Evolutionary conservation across 1,139 yeast genomes (phyloP).

Genomic region (Suhomyces ambrosiae): DNA sequence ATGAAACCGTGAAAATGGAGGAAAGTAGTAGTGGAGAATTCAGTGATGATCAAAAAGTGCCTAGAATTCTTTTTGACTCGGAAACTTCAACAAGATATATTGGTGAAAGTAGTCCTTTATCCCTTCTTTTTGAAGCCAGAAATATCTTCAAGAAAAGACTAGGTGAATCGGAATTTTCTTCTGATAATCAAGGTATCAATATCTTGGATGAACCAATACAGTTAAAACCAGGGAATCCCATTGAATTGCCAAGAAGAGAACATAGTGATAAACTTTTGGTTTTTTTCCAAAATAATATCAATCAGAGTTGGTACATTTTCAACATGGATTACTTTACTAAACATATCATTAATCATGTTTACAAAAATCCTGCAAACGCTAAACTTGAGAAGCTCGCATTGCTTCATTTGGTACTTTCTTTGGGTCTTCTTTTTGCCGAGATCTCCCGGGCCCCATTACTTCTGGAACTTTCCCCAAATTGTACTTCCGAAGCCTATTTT

Average conservation of each 20-base stretch:
- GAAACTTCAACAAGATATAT: constrained; percentile 27
- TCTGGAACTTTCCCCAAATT: constrained; percentile 16
- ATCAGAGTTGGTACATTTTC: constrained; percentile 27
- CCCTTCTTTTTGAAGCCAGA: constrained; percentile 28
- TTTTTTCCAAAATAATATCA: constrained; percentile 22
- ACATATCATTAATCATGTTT: constrained; percentile 18
- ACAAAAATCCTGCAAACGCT: constrained; percentile 20
- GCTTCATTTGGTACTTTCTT: constrained; percentile 41
- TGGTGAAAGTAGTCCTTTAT: constrained; percentile 32
- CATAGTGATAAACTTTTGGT: constrained; percentile 17
- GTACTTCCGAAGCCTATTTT: constrained; percentile 23
- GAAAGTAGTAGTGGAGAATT: constrained; percentile 6
- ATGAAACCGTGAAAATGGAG: constrained; percentile 8
- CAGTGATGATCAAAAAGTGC: constrained; percentile 19
- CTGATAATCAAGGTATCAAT: constrained; percentile 20
- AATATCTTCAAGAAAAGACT: constrained; percentile 22
- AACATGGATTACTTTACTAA: constrained; percentile 29
- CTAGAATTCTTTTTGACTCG: constrained; percentile 23
- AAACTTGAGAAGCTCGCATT: constrained; percentile 18
- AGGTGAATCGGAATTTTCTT: constrained; percentile 18
- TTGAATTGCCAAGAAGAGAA: constrained; percentile 19
- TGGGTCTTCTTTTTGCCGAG: constrained; percentile 39
- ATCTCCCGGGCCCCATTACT: constrained; percentile 21
- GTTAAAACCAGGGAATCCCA: constrained; percentile 14
- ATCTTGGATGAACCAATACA: constrained; percentile 22